phyloP scores from a whole-genome alignment of 768 basidiomycete species.

The Hygrophoropsis aurantiaca region DNA sequence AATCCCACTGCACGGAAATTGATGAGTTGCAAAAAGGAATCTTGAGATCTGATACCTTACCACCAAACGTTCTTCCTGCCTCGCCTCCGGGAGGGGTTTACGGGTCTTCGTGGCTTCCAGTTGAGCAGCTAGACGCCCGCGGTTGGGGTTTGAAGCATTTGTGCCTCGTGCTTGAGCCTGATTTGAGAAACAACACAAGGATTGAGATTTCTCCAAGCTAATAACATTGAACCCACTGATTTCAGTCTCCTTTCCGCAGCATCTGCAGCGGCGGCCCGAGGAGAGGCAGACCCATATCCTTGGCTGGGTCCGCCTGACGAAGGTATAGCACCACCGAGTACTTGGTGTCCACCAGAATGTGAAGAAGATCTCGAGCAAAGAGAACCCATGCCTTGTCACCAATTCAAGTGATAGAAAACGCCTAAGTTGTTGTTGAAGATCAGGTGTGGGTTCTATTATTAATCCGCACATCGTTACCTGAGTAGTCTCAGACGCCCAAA shows the following conservation, averaged over 20 bases:
- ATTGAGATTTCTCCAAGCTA: slow-evolving; percentile 21
- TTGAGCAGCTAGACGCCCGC: slow-evolving; percentile 43
- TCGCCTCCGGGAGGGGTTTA: slow-evolving; percentile 36
- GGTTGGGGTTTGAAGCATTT: slow-evolving; percentile 44
- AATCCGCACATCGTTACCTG: too few relatives aligned
- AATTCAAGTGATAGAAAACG: slow-evolving; percentile 1
- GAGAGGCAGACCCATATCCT: slow-evolving; percentile 28
- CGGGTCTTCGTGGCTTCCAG: slow-evolving; percentile 39
- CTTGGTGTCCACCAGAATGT: slow-evolving; percentile 47
- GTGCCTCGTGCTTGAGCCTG: slow-evolving; percentile 45
- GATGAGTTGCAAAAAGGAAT: slow-evolving; percentile 25
- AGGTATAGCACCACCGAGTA: slow-evolving; percentile 41
- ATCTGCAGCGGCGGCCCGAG: slow-evolving; percentile 57
- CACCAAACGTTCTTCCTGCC: slow-evolving; percentile 43
- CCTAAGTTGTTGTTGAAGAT: slow-evolving; percentile 1
- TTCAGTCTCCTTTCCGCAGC: slow-evolving; percentile 62
- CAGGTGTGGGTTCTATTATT: slow-evolving; percentile 1
- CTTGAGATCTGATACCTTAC: slow-evolving; percentile 32
- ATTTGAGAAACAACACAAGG: slow-evolving; percentile 2
- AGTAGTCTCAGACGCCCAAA: too few relatives aligned
- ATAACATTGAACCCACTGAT: slow-evolving; percentile 41
- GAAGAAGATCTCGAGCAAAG: slow-evolving; percentile 52
- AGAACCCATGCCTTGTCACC: slow-evolving; percentile 46
- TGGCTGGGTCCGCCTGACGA: slow-evolving; percentile 16
- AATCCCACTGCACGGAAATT: slow-evolving; percentile 43